These are phyloP conservation scores for Haplographium delicatum DNA, from an alignment of 495 filamentous ascomycete species.

Conservation along the genomic window DNA sequence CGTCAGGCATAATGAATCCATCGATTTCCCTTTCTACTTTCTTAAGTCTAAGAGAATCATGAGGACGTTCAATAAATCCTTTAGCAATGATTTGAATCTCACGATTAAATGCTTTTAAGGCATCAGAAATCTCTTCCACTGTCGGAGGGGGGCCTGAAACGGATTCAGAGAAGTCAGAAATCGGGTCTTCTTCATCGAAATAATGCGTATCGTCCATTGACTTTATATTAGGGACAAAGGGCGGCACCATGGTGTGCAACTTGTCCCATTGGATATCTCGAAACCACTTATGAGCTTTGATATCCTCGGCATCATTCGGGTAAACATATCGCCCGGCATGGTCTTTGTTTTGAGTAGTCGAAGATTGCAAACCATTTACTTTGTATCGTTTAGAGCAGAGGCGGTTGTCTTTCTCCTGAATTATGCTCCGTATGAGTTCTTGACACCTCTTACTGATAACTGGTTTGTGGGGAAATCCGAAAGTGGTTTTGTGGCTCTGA, in stretches of 20 bases:
- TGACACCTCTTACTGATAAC: slow-evolving; percentile 56
- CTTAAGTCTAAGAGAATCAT: slow-evolving; percentile 37
- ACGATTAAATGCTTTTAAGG: slow-evolving; percentile 31
- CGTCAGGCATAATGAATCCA: slow-evolving; percentile 21
- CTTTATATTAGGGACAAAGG: slow-evolving; percentile 67
- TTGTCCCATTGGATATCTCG: slow-evolving; percentile 60
- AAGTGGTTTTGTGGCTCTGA: slow-evolving; percentile 47
- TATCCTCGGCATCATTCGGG: slow-evolving; percentile 69
- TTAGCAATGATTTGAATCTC: slow-evolving; percentile 35
- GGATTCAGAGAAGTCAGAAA: slow-evolving; percentile 47
- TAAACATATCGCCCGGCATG: slow-evolving; percentile 60
- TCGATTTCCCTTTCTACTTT: slow-evolving; percentile 43
- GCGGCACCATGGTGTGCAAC: slow-evolving; percentile 62
- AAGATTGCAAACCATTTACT: slow-evolving; percentile 4
- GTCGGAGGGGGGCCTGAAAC: slow-evolving; percentile 18
- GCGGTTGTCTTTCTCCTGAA: slow-evolving; percentile 71
- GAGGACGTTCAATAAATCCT: slow-evolving; percentile 36
- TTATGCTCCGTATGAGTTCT: slow-evolving; percentile 68
- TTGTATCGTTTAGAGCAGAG: slow-evolving; percentile 68
- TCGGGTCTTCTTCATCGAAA: slow-evolving; percentile 75
- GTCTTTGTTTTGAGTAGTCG: slow-evolving; percentile 46
- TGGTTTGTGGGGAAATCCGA: slow-evolving; percentile 60
- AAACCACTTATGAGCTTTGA: slow-evolving; percentile 74
- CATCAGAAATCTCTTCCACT: slow-evolving; percentile 19
- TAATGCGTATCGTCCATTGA: slow-evolving; percentile 79